Conservation (phyloP, 768 basidiomycete species). For the Scleroderma citrinum region DNA sequence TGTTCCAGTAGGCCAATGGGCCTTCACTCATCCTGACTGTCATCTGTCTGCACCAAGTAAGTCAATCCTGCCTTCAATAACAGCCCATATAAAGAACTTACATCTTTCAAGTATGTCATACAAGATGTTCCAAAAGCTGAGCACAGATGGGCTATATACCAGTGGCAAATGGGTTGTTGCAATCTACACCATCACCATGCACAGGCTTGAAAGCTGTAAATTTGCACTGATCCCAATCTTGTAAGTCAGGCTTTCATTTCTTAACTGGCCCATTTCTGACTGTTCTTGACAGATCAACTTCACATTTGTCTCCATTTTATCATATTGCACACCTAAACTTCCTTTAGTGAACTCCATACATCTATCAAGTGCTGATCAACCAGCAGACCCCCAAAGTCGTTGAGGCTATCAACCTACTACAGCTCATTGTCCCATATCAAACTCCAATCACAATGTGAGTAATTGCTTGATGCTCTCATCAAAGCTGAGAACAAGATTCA, state of each 20-base stretch:
- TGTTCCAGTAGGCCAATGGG: no score
- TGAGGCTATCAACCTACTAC: slow-evolving; percentile 98
- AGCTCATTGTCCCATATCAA: no score
- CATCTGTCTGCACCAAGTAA: no score
- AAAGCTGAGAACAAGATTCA: slow-evolving; percentile 99
- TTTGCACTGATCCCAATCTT: slow-evolving; percentile 99
- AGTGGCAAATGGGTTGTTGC: slow-evolving; percentile 98
- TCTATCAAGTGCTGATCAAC: no score
- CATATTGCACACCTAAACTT: no score
- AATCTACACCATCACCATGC: slow-evolving; percentile 96
- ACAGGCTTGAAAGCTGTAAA: slow-evolving; percentile 97
- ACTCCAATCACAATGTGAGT: slow-evolving; percentile 92
- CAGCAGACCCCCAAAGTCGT: no score
- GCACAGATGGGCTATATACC: slow-evolving; percentile 98
- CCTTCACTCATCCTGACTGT: no score
- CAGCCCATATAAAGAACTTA: no score
- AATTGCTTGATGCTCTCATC: slow-evolving; percentile 90
- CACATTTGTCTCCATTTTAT: slow-evolving; percentile 98
- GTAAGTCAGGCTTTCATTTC: slow-evolving; percentile 33
- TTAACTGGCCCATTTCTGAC: slow-evolving; percentile 1
- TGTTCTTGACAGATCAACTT: slow-evolving; percentile 62
- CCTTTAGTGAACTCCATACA: no score
- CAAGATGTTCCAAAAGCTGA: no score
- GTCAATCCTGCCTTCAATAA: no score
- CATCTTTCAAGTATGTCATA: no score